Evolutionary conservation across 768 basidiomycete genomes (phyloP).

Genomic region (Boletus fagicola): DNA sequence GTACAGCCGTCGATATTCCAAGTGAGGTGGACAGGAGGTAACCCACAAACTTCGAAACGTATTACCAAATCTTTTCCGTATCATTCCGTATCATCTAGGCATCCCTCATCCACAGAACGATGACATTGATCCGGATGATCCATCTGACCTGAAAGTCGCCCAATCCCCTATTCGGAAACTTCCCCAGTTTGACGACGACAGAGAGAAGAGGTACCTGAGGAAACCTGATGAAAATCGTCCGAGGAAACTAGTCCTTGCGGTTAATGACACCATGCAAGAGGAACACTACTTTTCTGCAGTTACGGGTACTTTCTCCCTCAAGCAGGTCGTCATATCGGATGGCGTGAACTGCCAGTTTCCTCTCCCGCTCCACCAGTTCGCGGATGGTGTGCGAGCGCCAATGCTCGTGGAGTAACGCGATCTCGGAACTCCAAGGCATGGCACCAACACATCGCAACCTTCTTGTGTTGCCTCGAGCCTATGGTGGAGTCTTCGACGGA

Average conservation of each 20-base stretch:
- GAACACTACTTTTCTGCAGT: too few relatives aligned
- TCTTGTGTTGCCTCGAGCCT: too few relatives aligned
- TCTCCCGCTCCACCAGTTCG: too few relatives aligned
- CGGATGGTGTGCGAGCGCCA: too few relatives aligned
- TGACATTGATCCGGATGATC: background rate
- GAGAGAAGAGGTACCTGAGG: too few relatives aligned
- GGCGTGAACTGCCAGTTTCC: background rate
- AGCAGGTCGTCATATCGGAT: background rate
- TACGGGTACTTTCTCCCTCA: too few relatives aligned
- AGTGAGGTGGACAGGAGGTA: background rate
- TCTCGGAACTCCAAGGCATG: too few relatives aligned
- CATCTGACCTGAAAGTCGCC: background rate
- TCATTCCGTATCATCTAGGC: too few relatives aligned
- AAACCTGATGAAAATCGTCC: background rate
- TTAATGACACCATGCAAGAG: background rate
- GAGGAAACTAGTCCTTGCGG: background rate
- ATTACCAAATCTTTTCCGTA: too few relatives aligned
- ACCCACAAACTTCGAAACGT: background rate
- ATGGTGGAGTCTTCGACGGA: too few relatives aligned
- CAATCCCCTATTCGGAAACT: background rate
- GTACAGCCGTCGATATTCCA: background rate
- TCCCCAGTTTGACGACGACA: background rate
- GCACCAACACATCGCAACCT: too few relatives aligned
- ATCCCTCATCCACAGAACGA: background rate
- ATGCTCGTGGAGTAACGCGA: too few relatives aligned